Base-by-base conservation (phyloP, 306 rosid species). In the Lablab purpureus region DNA sequence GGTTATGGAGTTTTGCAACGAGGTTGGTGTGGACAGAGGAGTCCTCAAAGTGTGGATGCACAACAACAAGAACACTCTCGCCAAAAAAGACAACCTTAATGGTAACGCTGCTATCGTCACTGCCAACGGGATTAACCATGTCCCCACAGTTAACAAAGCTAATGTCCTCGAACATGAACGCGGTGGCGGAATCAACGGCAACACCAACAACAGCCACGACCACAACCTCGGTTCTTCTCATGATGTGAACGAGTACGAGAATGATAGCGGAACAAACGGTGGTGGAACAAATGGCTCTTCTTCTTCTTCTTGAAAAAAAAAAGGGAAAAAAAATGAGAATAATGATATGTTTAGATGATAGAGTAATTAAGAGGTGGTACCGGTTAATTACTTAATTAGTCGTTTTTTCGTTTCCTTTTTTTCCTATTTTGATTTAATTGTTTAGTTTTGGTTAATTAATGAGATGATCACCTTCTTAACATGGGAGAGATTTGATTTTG, bases 11-110 rank as follows among this genome's bases (percentile, higher is more conserved):
- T 91, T 95, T 32, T 93, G 97, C 85, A 82, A 72, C 51, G 94
- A 93, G 12, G 34, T 87, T 49, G 97, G 96, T 1, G 91, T 93
- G 0, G 94, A 93, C 6, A 83, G 89, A 70, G 84, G 94, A 2
- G 98, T 93, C 51, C 88, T 95, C 54, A 93, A 93, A 67, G 99
- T 95, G 8, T 95, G 98, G 99, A 95, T 95, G 99, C 99, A 95
- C 75, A 95, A 95, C 84, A 95, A 95, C 80, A 95, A 95, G 81
- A 91, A 87, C 89, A 89, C 91, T 4, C 66, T 88, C 0, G 86
- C 75, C 0, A 94, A 81, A 54, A 86, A 76, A 67, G 94, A 90
- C 13, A 65, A 60, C 11, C 67, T 0, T 22, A 55, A 40, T 17
- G 75, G 18, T 1, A 49, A 10, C 7, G 50, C 50, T 8, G n/a